These are phyloP conservation scores for Agrostemma githago DNA, from an alignment of 148 eudicot species.

Conservation along the genomic window DNA sequence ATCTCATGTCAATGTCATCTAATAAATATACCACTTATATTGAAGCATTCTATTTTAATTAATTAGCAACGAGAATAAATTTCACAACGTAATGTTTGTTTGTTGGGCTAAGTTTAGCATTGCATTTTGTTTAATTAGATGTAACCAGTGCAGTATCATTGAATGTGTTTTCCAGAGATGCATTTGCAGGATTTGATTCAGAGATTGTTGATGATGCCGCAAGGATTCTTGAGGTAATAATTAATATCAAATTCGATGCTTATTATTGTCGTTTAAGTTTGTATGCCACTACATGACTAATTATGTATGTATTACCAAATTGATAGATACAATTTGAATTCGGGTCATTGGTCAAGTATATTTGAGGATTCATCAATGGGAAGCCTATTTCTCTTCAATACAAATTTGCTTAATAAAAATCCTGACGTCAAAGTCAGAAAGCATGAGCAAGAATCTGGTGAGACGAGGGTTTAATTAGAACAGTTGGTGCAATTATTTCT, in stretches of 20 bases:
- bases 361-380: constrained; percentile 53
- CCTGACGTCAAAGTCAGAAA: constrained; percentile 52
- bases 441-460: constrained; percentile 49
- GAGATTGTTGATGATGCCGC: constrained; percentile 69
- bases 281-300: neutral
- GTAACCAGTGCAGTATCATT: too few relatives aligned
- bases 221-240: constrained; percentile 54
- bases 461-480: constrained; percentile 53
- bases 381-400: constrained; percentile 35
- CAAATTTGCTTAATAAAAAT: constrained; percentile 21
- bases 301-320: neutral
- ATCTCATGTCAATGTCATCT: too few relatives aligned
- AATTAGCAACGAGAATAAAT: too few relatives aligned
- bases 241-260: constrained; percentile 1
- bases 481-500: constrained; percentile 34
- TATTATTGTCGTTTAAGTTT: neutral
- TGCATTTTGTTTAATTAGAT: too few relatives aligned
- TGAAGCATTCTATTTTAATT: too few relatives aligned
- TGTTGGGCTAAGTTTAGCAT: too few relatives aligned
- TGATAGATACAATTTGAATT: constrained; percentile 46
- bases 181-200: constrained; percentile 71
- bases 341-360: constrained; percentile 51
- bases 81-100: too few relatives aligned
- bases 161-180: too few relatives aligned
- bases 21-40: too few relatives aligned